Conservation (phyloP, 202 grass and related monocot genomes). For the Zoysia matrella region DNA sequence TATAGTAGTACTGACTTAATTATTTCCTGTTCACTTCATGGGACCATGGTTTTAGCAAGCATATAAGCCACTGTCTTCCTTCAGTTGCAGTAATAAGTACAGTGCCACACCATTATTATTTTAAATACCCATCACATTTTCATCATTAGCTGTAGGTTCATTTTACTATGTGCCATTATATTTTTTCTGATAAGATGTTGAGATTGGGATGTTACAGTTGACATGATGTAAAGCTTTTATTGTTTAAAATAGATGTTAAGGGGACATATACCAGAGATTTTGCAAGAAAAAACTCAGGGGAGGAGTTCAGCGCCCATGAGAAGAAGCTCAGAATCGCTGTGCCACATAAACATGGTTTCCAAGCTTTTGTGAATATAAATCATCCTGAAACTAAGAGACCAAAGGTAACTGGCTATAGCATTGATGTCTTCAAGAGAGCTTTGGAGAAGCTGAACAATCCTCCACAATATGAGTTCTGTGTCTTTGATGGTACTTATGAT, state of each 20-base stretch:
- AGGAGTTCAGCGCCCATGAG: not conserved
- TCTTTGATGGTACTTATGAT: no score
- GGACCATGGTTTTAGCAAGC: no score
- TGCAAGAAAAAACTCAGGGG: not conserved
- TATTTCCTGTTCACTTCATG: no score
- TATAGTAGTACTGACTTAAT: no score
- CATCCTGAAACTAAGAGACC: constrained; percentile 9
- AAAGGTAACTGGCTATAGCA: constrained; percentile 6
- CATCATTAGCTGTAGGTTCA: not conserved
- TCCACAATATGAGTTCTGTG: no score
- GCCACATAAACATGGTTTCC: constrained; percentile 34
- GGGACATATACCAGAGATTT: not conserved
- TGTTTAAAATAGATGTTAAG: constrained; percentile 15
- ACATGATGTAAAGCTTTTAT: not conserved
- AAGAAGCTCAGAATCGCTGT: constrained; percentile 34
- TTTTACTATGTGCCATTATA: not conserved
- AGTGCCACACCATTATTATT: no score
- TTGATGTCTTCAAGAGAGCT: no score
- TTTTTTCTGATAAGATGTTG: not conserved
- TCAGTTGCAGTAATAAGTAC: no score
- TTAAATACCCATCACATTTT: no score
- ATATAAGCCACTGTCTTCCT: no score
- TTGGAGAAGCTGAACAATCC: no score
- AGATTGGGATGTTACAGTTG: not conserved
- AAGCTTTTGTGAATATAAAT: constrained; percentile 34